Evolutionary conservation across 2,329 filamentous ascomycete species (phyloP).

Genomic region (Metarhizium rileyi): DNA sequence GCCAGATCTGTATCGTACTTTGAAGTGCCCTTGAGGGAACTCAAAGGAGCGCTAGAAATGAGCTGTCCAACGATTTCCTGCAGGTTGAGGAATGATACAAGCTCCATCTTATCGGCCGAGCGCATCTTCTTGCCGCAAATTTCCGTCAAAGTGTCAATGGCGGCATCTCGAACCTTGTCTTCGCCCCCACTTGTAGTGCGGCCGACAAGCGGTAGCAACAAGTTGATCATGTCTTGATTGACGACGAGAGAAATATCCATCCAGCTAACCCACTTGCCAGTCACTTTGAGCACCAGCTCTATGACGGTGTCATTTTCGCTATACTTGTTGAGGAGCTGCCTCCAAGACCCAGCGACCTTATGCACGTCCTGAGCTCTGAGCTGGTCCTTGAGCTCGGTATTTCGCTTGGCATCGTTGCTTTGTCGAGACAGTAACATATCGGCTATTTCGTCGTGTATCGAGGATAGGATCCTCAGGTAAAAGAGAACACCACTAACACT

Average conservation of each 20-base stretch:
- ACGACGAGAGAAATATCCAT: constrained; percentile 93
- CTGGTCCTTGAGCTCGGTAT: constrained; percentile 83
- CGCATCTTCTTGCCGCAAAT: constrained; percentile 99
- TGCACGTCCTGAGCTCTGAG: constrained; percentile 78
- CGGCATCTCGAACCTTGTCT: constrained; percentile 79
- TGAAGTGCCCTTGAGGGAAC: constrained; percentile 68
- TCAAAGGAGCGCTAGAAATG: constrained; percentile 70
- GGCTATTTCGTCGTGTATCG: constrained; percentile 94
- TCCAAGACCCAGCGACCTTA: constrained; percentile 84
- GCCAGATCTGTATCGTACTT: constrained; percentile 93
- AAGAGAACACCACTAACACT: constrained; percentile 71
- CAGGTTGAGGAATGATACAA: constrained; percentile 86
- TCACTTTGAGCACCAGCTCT: constrained; percentile 81
- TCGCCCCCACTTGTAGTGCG: constrained; percentile 52
- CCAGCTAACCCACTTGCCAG: constrained; percentile 98
- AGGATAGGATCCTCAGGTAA: constrained; percentile 79
- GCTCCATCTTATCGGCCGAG: constrained; percentile 80
- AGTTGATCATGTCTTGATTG: constrained; percentile 75
- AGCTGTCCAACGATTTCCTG: constrained; percentile 78
- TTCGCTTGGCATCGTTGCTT: constrained; percentile 69
- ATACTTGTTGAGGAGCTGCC: constrained; percentile 77
- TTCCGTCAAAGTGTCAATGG: constrained; percentile 90
- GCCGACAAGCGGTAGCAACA: constrained; percentile 81
- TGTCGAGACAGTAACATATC: constrained; percentile 79
- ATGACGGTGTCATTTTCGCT: constrained; percentile 61